A percentile compares a stretch with the other conserved stretches of the same genome.
These are phyloP conservation scores for Ustulina deusta DNA, from an alignment of 2,329 filamentous ascomycete species.

Conservation along the genomic window DNA sequence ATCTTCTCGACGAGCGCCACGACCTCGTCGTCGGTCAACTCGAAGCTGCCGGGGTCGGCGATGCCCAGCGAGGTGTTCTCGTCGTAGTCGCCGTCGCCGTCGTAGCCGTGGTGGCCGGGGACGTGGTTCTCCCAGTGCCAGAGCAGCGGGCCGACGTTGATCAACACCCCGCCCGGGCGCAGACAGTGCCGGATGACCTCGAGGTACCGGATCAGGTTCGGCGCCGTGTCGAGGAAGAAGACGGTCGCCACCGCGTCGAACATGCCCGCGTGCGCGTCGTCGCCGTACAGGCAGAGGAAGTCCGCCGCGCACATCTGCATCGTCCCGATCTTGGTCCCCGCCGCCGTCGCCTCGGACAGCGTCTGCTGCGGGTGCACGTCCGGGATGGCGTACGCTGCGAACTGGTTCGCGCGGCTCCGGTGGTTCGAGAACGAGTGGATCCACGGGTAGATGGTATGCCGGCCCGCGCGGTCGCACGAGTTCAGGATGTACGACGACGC, in stretches of 20 bases:
- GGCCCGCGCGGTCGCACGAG: constrained; percentile 66
- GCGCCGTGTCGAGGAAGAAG: constrained; percentile 97
- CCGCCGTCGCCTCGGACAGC: constrained; percentile 54
- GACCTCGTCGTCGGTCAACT: constrained; percentile 91
- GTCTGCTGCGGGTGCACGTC: constrained; percentile 78
- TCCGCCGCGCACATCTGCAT: constrained; percentile 97
- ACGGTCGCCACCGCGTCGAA: constrained; percentile 90
- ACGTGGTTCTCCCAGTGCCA: constrained; percentile 93
- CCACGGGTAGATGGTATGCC: constrained; percentile 86
- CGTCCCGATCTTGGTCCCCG: constrained; percentile 60
- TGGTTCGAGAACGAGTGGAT: constrained; percentile 91
- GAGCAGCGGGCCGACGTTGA: constrained; percentile 90
- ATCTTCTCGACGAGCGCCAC: constrained; percentile 77
- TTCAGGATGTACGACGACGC: constrained; percentile 84
- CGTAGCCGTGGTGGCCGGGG: constrained; percentile 67
- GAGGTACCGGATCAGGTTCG: constrained; percentile 90
- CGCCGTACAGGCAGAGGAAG: constrained; percentile 86
- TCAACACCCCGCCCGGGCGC: constrained; percentile 80
- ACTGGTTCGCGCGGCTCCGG: constrained; percentile 76
- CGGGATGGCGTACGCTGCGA: constrained; percentile 79
- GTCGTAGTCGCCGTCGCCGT: constrained; percentile 64
- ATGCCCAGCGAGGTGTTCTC: constrained; percentile 72
- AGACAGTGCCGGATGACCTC: constrained; percentile 85
- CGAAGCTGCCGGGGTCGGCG: constrained; percentile 88
- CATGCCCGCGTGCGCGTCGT: constrained; percentile 66